Base-by-base conservation (phyloP, 2,329 filamentous ascomycete genomes). In the Rhynchosporium graminicola region DNA sequence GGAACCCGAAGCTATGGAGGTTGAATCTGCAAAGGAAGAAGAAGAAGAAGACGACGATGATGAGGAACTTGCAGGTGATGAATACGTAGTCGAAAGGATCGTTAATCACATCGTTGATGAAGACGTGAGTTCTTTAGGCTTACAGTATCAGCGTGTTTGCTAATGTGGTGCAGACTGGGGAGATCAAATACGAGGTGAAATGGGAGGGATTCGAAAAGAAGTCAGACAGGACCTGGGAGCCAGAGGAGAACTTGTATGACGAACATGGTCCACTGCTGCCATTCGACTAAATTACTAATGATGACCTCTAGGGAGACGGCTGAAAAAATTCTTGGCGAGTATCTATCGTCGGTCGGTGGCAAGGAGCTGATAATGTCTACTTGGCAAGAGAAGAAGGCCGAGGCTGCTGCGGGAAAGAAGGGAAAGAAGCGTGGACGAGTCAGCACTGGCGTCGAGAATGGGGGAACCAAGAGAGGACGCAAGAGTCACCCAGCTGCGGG, bases 181-280 rank as follows among this genome's bases (percentile, higher is more conserved):
- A 74, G 4, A 70, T 87, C 0, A 80, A 81, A 52, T 92, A 89
- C 71, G 81, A 88, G 57, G 89, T 95, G 42, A 92, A 94, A 71
- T 95, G 91, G 91, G 85, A 90, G 67, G 90, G 90, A 3, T 95
- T 88, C 65, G 84, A 90, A 0, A 83, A 87, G 65, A 85, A 87
- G 65, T 74, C 78, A 0, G 91, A 95, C 68, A 77, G 84, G 70
- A 95, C 91, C 0, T 94, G 90, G 90, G 91, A 95, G 73, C 87
- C 89, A 0, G 87, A 91, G 69, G 84, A 86, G 10, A 93, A 92
- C 68, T 77, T 91, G 63, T 76, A 68, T 84, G 87, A 75, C 46
- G 26, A 45, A 60, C 10, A 38, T 15, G 46, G 12, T 42, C 48
- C 45, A 33, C 38, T 3, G 6, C 59, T 63, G 29, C 12, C 12